Evolutionary conservation across 352 stramenopile species (phyloP).

Genomic region (Globisporangium alternatum): DNA sequence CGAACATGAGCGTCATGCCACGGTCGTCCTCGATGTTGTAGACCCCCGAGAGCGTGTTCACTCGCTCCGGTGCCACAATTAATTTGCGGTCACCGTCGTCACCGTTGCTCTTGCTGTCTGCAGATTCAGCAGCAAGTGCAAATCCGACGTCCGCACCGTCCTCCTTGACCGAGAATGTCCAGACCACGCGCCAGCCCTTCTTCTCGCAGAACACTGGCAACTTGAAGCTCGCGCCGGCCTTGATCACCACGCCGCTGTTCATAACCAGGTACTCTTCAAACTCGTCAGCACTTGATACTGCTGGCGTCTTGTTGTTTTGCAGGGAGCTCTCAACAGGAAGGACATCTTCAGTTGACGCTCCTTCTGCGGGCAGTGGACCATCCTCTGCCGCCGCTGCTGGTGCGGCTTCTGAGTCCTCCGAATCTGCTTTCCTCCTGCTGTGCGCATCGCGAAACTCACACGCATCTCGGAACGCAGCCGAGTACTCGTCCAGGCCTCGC

Average conservation of each 20-base stretch:
- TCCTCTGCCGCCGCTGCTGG: not conserved
- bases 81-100: conserved; percentile 8
- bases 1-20: conserved; percentile 51
- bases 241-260: conserved; percentile 77
- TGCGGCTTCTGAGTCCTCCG: not conserved
- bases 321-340: not conserved
- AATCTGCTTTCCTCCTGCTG: conserved; percentile 1
- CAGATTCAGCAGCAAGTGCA: conserved; percentile 22
- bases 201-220: conserved; percentile 72
- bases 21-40: conserved; percentile 38
- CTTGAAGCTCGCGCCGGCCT: conserved; percentile 65
- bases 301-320: not conserved
- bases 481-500: conserved; percentile 52
- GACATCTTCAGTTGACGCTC: conserved; percentile 4
- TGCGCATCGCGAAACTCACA: conserved; percentile 52
- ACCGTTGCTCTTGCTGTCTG: conserved; percentile 4
- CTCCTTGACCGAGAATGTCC: conserved; percentile 76
- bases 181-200: conserved; percentile 62
- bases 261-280: conserved; percentile 73
- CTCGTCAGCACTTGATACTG: conserved; percentile 7
- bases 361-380: not conserved
- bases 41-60: conserved; percentile 51
- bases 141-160: conserved; percentile 64
- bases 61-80: conserved; percentile 42
- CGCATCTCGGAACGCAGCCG: conserved; percentile 53